phyloP scores from a whole-genome alignment of 306 rosid genomes.

The Lathyrus oleraceus region DNA sequence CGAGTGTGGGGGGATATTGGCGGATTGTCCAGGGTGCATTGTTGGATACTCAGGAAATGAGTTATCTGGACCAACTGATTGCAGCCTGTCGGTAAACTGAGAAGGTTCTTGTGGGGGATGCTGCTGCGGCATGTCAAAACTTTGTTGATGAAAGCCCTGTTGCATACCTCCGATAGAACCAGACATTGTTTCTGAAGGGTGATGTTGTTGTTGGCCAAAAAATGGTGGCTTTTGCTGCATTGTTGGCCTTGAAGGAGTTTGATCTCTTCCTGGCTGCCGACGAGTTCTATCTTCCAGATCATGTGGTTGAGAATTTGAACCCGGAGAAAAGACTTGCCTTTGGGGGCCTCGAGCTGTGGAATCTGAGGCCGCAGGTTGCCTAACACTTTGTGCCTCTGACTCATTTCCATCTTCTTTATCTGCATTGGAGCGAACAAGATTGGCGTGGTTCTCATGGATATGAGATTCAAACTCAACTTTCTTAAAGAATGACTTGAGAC shows the following conservation, averaged over 20 bases:
- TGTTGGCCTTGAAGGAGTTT: constrained; percentile 60
- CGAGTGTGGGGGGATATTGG: constrained; percentile 60
- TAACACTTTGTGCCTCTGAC: constrained; percentile 75
- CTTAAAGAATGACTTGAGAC: constrained; percentile 90
- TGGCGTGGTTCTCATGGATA: constrained; percentile 69
- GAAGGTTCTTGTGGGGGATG: constrained; percentile 63
- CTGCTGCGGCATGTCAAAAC: constrained; percentile 75
- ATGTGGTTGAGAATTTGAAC: constrained; percentile 72
- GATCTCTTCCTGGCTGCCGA: constrained; percentile 77
- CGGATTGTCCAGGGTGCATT: constrained; percentile 64
- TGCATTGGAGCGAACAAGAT: constrained; percentile 73
- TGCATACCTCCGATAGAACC: constrained; percentile 46
- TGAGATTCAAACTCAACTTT: constrained; percentile 84
- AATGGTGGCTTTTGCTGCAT: constrained; percentile 61
- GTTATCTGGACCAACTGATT: constrained; percentile 58
- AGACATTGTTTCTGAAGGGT: constrained; percentile 52
- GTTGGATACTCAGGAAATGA: constrained; percentile 67
- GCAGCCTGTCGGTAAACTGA: constrained; percentile 69
- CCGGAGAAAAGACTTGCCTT: constrained; percentile 75
- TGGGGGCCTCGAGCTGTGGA: constrained; percentile 69
- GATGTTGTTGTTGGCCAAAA: constrained; percentile 72
- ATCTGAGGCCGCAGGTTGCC: constrained; percentile 77
- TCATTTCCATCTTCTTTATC: constrained; percentile 88
- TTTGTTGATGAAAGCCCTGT: constrained; percentile 60
- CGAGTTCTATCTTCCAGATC: constrained; percentile 78